Conservation (phyloP, 768 basidiomycete species). For the Mrakia frigida region DNA sequence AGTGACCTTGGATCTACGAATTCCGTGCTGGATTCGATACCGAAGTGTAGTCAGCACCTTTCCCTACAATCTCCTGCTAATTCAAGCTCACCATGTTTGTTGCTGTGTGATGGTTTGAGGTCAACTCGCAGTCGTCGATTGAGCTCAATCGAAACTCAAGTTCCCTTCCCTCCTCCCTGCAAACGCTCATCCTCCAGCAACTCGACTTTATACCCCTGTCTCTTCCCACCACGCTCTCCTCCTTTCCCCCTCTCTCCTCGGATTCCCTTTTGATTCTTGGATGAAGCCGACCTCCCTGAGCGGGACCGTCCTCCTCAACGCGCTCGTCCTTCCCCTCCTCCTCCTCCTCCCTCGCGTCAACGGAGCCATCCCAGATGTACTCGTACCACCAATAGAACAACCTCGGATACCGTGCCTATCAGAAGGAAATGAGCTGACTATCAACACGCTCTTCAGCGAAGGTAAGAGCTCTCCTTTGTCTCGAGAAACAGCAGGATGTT, state of each 20-base stretch:
- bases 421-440: constrained; percentile 38
- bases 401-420: constrained; percentile 14
- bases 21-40: constrained; percentile 42
- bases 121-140: no score
- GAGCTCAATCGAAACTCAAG: not conserved
- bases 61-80: no score
- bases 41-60: not conserved
- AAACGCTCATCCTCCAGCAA: not conserved
- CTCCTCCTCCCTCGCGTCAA: not conserved
- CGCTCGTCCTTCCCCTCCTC: constrained; percentile 6
- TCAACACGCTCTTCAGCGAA: constrained; percentile 38
- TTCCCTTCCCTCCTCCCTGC: not conserved
- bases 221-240: not conserved
- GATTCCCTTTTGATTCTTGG: not conserved
- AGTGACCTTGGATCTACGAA: constrained; percentile 49
- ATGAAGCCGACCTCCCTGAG: not conserved
- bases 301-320: constrained; percentile 10
- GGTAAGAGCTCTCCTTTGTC: not conserved
- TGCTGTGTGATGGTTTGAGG: not conserved
- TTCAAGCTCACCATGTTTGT: not conserved
- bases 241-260: not conserved
- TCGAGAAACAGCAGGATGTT: not conserved
- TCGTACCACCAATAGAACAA: not conserved
- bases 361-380: not conserved
- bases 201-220: not conserved